These are phyloP conservation scores for Aspergillus homomorphus DNA, from an alignment of 495 filamentous ascomycete species.

Conservation along the genomic window DNA sequence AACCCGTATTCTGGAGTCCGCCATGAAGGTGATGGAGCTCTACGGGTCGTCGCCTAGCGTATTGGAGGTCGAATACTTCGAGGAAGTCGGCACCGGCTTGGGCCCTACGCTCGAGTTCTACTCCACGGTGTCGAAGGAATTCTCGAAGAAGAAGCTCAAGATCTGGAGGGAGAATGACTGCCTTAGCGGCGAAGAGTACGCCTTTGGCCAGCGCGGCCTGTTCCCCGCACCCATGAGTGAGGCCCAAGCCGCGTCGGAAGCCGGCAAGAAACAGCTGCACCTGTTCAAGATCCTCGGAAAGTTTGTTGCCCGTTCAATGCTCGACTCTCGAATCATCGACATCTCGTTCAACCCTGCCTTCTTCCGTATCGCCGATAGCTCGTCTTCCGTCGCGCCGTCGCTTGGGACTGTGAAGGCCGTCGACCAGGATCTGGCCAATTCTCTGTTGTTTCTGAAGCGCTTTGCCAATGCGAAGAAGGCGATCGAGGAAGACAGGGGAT, in stretches of 20 bases:
- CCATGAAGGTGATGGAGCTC: slow-evolving; percentile 98
- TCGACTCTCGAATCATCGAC: slow-evolving; percentile 97
- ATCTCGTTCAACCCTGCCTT: slow-evolving; percentile 97
- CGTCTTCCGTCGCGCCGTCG: slow-evolving; percentile 72
- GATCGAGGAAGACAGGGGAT: slow-evolving; percentile 64
- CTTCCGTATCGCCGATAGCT: slow-evolving; percentile 85
- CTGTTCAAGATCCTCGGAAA: slow-evolving; percentile 94
- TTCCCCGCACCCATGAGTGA: slow-evolving; percentile 93
- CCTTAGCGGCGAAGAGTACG: slow-evolving; percentile 72
- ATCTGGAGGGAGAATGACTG: slow-evolving; percentile 93
- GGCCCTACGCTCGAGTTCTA: slow-evolving; percentile 98
- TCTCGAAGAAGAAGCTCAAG: slow-evolving; percentile 93
- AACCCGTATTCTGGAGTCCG: slow-evolving; percentile 89
- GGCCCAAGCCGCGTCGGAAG: slow-evolving; percentile 66
- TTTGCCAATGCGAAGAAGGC: slow-evolving; percentile 79
- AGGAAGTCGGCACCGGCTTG: slow-evolving; percentile 95
- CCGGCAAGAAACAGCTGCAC: slow-evolving; percentile 77
- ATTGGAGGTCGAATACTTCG: slow-evolving; percentile 97
- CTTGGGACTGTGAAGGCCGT: slow-evolving; percentile 90
- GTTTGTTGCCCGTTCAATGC: slow-evolving; percentile 96
- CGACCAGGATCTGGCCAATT: slow-evolving; percentile 79
- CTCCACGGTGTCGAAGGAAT: slow-evolving; percentile 95
- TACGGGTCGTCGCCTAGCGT: slow-evolving; percentile 95
- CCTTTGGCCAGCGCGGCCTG: slow-evolving; percentile 78
- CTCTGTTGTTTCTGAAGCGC: slow-evolving; percentile 82